These are phyloP conservation scores for Ochromonas danica DNA, from an alignment of 108 stramenopile species.

Conservation along the genomic window DNA sequence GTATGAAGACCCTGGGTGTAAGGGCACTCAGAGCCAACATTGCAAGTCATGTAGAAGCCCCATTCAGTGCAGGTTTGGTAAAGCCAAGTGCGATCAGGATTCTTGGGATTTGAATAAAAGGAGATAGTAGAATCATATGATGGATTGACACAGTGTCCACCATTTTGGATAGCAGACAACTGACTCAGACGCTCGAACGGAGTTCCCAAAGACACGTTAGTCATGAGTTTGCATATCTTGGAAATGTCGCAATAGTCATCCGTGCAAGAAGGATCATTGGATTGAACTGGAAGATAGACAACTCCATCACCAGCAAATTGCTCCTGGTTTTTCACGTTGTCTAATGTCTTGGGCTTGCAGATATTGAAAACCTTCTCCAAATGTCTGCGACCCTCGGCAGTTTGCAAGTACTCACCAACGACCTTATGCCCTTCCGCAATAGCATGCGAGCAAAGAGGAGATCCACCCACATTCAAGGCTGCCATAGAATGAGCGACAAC, in stretches of 20 bases:
- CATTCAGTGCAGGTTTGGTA: slow-evolving; percentile 94
- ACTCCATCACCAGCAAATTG: slow-evolving; percentile 78
- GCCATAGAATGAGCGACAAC: slow-evolving; percentile 36
- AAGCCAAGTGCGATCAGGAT: slow-evolving; percentile 64
- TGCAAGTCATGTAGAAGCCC: slow-evolving; percentile 90
- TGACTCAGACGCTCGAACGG: neutral
- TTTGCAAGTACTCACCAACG: slow-evolving; percentile 45
- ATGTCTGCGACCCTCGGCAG: slow-evolving; percentile 6
- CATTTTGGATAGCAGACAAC: neutral
- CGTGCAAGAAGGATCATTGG: slow-evolving; percentile 77
- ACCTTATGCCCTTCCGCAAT: slow-evolving; percentile 67
- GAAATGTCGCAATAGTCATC: slow-evolving; percentile 70
- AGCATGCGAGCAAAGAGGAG: slow-evolving; percentile 62
- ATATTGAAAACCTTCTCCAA: slow-evolving; percentile 61
- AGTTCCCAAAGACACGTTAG: neutral
- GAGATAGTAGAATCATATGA: neutral
- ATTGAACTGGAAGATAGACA: slow-evolving; percentile 69
- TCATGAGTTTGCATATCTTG: slow-evolving; percentile 58
- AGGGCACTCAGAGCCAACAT: slow-evolving; percentile 66
- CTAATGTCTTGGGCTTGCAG: slow-evolving; percentile 59
- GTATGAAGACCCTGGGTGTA: slow-evolving; percentile 71
- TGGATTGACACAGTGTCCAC: neutral
- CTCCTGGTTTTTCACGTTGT: slow-evolving; percentile 57
- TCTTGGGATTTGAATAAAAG: neutral
- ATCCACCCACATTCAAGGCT: slow-evolving; percentile 67